Conservation (phyloP, 345 rosid genomes). For the Acer campestre region DNA sequence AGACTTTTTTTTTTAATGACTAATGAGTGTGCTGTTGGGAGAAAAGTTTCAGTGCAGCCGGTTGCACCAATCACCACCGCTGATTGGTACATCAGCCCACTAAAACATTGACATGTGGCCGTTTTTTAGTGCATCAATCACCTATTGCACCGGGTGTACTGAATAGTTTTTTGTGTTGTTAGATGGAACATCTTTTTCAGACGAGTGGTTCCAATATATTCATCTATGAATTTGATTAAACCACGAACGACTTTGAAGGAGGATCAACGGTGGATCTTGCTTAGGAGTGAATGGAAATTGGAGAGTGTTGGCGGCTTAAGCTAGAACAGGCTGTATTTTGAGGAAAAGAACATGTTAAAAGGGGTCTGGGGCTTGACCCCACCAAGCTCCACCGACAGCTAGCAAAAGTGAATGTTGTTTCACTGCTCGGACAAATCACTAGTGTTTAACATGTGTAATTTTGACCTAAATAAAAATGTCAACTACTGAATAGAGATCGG, state of each 20-base stretch:
- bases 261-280: neutral
- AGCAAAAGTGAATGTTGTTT: neutral
- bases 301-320: constrained; percentile 5
- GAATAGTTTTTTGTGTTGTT: neutral
- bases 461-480: too few relatives aligned
- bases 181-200: constrained; percentile 1
- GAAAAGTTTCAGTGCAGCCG: too few relatives aligned
- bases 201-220: neutral
- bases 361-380: neutral
- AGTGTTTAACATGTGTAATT: too few relatives aligned
- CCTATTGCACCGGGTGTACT: too few relatives aligned
- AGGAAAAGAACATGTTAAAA: neutral
- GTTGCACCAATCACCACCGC: too few relatives aligned
- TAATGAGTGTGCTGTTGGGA: too few relatives aligned
- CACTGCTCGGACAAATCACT: too few relatives aligned
- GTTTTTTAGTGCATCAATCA: too few relatives aligned
- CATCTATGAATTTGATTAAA: neutral
- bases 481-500: too few relatives aligned
- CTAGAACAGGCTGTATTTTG: constrained; percentile 11
- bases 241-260: neutral
- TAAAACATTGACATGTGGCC: too few relatives aligned
- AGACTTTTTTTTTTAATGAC: neutral
- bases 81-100: too few relatives aligned
- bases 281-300: neutral
- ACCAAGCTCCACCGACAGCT: constrained; percentile 17